phyloP scores from a whole-genome alignment of 2,329 filamentous ascomycete species.

The Phoma sp. region DNA sequence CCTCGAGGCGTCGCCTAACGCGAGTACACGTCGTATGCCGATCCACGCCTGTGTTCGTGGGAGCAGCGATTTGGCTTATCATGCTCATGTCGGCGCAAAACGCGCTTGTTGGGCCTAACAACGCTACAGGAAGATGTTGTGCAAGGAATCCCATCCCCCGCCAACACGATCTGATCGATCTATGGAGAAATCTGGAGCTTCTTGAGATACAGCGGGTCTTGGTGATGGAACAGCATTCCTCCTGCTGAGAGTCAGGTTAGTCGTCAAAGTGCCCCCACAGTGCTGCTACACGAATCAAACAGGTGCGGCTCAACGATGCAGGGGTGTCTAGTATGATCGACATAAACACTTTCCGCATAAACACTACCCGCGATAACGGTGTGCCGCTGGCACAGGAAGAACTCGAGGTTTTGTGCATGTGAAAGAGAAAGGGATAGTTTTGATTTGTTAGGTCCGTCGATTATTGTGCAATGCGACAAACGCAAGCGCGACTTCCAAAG shows the following conservation, averaged over 20 bases:
- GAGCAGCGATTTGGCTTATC: background rate
- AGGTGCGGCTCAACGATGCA: slow-evolving; percentile 14
- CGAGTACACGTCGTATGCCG: slow-evolving; percentile 3
- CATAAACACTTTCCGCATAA: slow-evolving; percentile 8
- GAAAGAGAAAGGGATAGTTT: background rate
- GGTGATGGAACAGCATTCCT: slow-evolving; percentile 6
- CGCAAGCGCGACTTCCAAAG: too few species aligned
- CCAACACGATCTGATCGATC: slow-evolving; percentile 1
- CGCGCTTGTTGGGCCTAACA: background rate
- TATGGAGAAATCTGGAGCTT: slow-evolving; percentile 4
- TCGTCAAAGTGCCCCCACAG: background rate
- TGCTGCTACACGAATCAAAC: slow-evolving; percentile 9
- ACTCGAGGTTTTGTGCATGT: slow-evolving; percentile 3
- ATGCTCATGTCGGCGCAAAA: background rate
- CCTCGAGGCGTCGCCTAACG: slow-evolving; percentile 6
- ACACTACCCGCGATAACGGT: slow-evolving; percentile 10
- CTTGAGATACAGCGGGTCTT: slow-evolving; percentile 9
- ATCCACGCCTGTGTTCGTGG: slow-evolving; percentile 4
- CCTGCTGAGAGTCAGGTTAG: slow-evolving; percentile 5
- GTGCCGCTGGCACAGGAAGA: background rate
- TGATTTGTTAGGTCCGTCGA: background rate
- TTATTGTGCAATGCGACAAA: background rate
- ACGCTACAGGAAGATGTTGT: slow-evolving; percentile 1
- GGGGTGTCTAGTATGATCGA: slow-evolving; percentile 16
- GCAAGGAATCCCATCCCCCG: slow-evolving; percentile 1